Evolutionary conservation across 2,329 filamentous ascomycete species (phyloP).

Genomic region (Aspergillus ibericus): DNA sequence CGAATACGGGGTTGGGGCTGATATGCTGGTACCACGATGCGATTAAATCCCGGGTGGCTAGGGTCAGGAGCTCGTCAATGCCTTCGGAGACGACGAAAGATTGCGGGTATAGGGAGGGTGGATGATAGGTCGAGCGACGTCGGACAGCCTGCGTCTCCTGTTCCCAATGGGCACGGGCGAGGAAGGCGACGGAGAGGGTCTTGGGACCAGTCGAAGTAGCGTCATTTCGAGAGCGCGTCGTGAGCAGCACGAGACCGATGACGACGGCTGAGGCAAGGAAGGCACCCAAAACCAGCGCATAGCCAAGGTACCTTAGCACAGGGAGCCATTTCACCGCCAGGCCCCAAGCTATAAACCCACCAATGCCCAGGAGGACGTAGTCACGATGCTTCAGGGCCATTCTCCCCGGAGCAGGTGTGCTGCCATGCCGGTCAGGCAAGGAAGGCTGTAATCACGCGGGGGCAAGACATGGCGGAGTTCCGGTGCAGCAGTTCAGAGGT

Average conservation of each 20-base stretch:
- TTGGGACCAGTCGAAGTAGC: conserved; percentile 45
- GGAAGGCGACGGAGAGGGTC: conserved; percentile 57
- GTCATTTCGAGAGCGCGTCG: conserved; percentile 43
- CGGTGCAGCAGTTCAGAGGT: not conserved
- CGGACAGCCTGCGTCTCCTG: conserved; percentile 68
- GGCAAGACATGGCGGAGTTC: not conserved
- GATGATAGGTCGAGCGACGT: conserved; percentile 65
- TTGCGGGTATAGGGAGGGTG: conserved; percentile 69
- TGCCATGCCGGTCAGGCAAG: conserved; percentile 2
- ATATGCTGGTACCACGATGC: conserved; percentile 86
- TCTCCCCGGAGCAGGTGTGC: conserved; percentile 34
- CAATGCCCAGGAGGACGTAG: conserved; percentile 42
- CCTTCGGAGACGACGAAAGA: conserved; percentile 76
- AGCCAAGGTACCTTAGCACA: conserved; percentile 76
- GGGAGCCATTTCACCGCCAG: conserved; percentile 81
- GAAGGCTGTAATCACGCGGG: not conserved
- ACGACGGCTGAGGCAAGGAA: conserved; percentile 56
- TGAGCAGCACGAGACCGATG: conserved; percentile 61
- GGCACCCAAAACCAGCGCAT: conserved; percentile 75
- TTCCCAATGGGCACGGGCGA: conserved; percentile 65
- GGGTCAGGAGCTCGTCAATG: conserved; percentile 73
- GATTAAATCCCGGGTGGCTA: conserved; percentile 81
- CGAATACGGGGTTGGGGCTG: conserved; percentile 75
- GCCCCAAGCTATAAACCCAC: conserved; percentile 76
- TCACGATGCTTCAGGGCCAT: conserved; percentile 50